Evolutionary conservation across 345 rosid species (phyloP).

Genomic region (Zanthoxylum bungeanum): DNA sequence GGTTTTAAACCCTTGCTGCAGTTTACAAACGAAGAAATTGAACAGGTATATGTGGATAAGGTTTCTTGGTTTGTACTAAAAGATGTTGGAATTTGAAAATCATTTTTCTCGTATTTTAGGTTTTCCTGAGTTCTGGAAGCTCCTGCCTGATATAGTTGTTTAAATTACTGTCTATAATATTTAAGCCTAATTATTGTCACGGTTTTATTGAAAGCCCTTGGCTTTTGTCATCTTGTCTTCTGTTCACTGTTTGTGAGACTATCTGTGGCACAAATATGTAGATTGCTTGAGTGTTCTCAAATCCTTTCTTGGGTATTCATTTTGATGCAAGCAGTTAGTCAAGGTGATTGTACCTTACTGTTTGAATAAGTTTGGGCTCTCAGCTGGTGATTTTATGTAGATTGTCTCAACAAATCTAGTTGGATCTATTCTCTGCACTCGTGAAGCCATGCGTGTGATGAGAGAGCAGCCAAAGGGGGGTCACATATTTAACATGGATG

Average conservation of each 20-base stretch:
- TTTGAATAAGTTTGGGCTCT: background rate
- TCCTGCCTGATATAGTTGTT: background rate
- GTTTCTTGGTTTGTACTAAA: background rate
- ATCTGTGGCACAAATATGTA: conserved; percentile 2
- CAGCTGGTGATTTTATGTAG: conserved; percentile 32
- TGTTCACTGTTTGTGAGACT: background rate
- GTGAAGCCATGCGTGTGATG: conserved; percentile 86
- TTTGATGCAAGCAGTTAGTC: background rate
- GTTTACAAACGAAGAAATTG: conserved; percentile 82
- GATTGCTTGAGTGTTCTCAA: background rate
- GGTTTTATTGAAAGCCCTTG: background rate
- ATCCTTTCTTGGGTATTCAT: background rate
- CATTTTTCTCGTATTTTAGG: background rate
- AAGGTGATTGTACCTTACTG: background rate
- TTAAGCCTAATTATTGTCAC: background rate
- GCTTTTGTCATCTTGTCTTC: background rate
- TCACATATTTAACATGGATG: conserved; percentile 96
- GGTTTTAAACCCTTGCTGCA: conserved; percentile 89
- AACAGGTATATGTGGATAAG: conserved; percentile 46
- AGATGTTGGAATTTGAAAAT: background rate
- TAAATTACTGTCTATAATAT: background rate
- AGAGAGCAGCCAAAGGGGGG: conserved; percentile 66
- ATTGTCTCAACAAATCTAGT: conserved; percentile 94
- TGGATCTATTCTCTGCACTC: conserved; percentile 90
- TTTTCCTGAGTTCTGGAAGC: background rate